Percentiles rank a stretch among this genome's conserved stretches.
Conservation (phyloP, 164 flowering plant species). For the Vitis cinerea region DNA sequence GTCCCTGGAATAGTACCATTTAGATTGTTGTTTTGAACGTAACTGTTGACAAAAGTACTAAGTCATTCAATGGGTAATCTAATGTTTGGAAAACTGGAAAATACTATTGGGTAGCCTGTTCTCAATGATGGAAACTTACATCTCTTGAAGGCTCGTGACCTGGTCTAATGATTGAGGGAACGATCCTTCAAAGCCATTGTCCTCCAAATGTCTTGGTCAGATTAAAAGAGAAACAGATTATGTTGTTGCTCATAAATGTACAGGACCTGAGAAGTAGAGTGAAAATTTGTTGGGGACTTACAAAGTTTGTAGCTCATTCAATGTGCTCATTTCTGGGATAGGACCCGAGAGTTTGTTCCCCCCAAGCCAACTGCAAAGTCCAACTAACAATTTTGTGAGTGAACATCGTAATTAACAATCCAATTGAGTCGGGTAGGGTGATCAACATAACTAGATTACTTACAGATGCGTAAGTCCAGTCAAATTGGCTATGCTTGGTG, state of each 20-base stretch:
- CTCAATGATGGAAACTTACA: constrained; percentile 39
- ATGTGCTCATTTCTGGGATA: constrained; percentile 54
- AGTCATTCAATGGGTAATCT: not conserved
- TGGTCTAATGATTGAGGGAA: constrained; percentile 54
- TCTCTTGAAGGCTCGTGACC: constrained; percentile 46
- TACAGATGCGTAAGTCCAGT: constrained; percentile 66
- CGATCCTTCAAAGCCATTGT: constrained; percentile 63
- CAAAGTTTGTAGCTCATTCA: constrained; percentile 52
- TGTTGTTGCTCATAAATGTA: too few species aligned
- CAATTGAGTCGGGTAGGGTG: not conserved
- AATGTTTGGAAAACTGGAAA: not conserved
- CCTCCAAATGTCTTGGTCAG: constrained; percentile 67
- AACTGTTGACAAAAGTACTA: constrained; percentile 37
- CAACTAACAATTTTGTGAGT: not conserved
- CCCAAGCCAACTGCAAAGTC: constrained; percentile 52
- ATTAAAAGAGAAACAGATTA: not conserved
- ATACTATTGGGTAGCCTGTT: not conserved
- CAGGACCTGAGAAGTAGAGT: not conserved
- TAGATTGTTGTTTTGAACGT: constrained; percentile 69
- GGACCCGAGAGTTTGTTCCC: constrained; percentile 57
- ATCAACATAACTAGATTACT: constrained; percentile 19
- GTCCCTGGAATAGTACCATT: constrained; percentile 36
- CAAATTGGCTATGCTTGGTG: constrained; percentile 51
- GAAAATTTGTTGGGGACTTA: constrained; percentile 26
- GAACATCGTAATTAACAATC: not conserved